phyloP scores from a whole-genome alignment of 805 yeast genomes.

The Kodamaea leandrae region DNA sequence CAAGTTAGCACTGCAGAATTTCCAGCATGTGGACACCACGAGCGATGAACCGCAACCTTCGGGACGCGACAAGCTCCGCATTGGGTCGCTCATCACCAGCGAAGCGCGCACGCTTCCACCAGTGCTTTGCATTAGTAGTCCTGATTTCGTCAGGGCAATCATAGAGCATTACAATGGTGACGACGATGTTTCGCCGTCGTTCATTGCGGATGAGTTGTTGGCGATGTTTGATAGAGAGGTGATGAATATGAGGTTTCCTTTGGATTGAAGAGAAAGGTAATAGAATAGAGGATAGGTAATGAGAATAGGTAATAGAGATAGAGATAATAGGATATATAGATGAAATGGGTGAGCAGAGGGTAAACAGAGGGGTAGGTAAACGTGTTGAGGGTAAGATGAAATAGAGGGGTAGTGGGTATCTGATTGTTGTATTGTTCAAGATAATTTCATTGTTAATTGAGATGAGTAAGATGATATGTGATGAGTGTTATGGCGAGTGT shows the following conservation, averaged over 20 bases:
- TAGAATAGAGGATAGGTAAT: not conserved
- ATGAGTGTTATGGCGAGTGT: too few relatives aligned
- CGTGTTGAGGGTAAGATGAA: too few relatives aligned
- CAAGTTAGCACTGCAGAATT: slow-evolving; percentile 1
- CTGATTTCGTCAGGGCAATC: slow-evolving; percentile 5
- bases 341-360: too few relatives aligned
- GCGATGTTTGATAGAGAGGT: slow-evolving; percentile 5
- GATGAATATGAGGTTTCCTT: slow-evolving; percentile 1
- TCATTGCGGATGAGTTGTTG: slow-evolving; percentile 2
- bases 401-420: too few relatives aligned
- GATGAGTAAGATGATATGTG: too few relatives aligned
- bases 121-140: slow-evolving; percentile 9
- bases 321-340: too few relatives aligned
- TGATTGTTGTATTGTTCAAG: too few relatives aligned
- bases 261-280: not conserved
- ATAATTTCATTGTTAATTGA: too few relatives aligned
- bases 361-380: too few relatives aligned
- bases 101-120: slow-evolving; percentile 8
- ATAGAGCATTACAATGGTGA: slow-evolving; percentile 7
- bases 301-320: too few relatives aligned
- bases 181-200: not conserved
- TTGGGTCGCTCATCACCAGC: slow-evolving; percentile 5
- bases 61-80: slow-evolving; percentile 5
- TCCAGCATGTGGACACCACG: not conserved
- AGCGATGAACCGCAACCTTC: not conserved